Evolutionary conservation across 805 yeast species (phyloP), one percentile per base, ranked within the genome.

Genomic region (Wickerhamomyces tratensis): DNA sequence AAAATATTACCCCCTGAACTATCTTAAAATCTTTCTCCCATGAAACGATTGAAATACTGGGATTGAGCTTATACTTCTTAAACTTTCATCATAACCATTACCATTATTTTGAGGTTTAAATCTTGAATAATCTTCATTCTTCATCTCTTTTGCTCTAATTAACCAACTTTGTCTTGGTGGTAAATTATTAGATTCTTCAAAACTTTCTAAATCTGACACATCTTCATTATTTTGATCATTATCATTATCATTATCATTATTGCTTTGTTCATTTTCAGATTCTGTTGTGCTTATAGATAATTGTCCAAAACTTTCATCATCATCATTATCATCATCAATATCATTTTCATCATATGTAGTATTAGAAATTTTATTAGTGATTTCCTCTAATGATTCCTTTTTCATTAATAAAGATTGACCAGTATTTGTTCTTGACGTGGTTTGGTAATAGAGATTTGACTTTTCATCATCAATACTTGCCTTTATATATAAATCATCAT

Each of bases 141-240:
- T 36, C 41, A 41, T 37, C 11, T 41, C 41, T 6, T 38, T 27
- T 12, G 41, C 38, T 33, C 43, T 37, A 31, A 35, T 11, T 10
- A 37, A 14, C 25, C 41, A 37, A 25, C 44, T 33, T 12, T 20
- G 11, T 38, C 41, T 25, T 15, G 5, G 3, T 20, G 33, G 5
- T 15, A 10, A 12, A 10, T 11, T 6, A 12, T 29, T 39, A 49
- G 15, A 49, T 50, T 35, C 46, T 49, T 33, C 11, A 33, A 41
- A 29, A 35, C 30, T 14, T 33, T 47, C 25, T 40, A 41, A 15
- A 39, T 51, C 13, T 9, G 31, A 35, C 10, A 38, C 14, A 10
- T 12, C 27, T 20, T 20, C 20, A 20, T 20, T 20, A 4, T 20
- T 20, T 20, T 20, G 20, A 20, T 20, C 29, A 20, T 39, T 11